Conservation (phyloP, 2,329 filamentous ascomycete species). For the Beauveria scarabaeidicola region DNA sequence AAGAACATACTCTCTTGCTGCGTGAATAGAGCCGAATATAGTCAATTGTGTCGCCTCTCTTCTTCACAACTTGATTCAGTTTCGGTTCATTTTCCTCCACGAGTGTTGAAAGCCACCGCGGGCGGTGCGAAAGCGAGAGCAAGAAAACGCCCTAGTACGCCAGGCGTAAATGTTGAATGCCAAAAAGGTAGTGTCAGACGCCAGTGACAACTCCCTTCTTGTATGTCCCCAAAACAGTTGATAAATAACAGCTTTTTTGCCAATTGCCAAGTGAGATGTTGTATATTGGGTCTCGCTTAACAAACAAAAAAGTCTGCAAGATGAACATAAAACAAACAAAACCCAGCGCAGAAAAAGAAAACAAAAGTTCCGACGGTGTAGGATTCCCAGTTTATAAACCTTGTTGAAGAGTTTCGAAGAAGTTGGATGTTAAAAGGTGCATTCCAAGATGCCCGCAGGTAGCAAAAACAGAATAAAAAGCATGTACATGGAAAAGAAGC, state of each 20-base stretch:
- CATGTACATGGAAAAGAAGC: not conserved
- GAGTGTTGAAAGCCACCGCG: not conserved
- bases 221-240: not conserved
- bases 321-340: slow-evolving; percentile 10
- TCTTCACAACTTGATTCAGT: not conserved
- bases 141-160: not conserved
- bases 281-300: slow-evolving; percentile 11
- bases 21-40: not conserved
- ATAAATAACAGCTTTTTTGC: not conserved
- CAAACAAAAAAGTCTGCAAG: slow-evolving; percentile 9
- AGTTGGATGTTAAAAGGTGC: slow-evolving; percentile 3
- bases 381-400: slow-evolving; percentile 5
- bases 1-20: not conserved
- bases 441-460: slow-evolving; percentile 3
- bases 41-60: not conserved
- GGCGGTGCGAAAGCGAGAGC: not conserved
- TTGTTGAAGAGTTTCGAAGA: slow-evolving; percentile 11
- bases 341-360: not conserved
- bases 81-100: not conserved
- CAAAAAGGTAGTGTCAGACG: not conserved
- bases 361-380: slow-evolving; percentile 1
- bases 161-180: slow-evolving; percentile 3
- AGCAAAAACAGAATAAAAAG: not conserved
- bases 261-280: slow-evolving; percentile 11
- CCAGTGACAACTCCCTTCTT: not conserved